Conservation (phyloP, 768 basidiomycete genomes). For the Naganishia friedmannii region DNA sequence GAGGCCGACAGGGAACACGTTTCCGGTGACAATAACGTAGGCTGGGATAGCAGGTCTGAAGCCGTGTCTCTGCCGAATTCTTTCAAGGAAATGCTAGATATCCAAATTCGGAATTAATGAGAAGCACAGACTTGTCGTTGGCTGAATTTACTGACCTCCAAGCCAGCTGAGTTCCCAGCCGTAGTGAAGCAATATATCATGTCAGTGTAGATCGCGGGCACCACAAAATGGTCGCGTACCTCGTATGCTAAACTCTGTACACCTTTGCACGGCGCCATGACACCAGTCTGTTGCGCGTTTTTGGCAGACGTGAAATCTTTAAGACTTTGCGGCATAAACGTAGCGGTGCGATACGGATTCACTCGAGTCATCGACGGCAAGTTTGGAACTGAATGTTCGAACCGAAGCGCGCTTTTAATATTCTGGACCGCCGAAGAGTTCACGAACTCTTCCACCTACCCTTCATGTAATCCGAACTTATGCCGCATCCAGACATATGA, state of each 20-base stretch:
- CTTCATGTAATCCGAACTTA: neutral
- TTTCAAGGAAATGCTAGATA: neutral
- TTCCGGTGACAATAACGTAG: neutral
- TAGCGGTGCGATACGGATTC: neutral
- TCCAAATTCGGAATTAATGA: neutral
- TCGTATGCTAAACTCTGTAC: slow-evolving; percentile 12
- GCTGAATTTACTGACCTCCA: neutral
- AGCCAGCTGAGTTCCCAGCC: neutral
- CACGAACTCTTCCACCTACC: neutral
- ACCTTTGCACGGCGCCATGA: neutral
- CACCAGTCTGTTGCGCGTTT: neutral
- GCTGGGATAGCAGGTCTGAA: neutral
- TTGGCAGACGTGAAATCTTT: neutral
- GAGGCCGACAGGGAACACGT: neutral
- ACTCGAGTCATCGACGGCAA: neutral
- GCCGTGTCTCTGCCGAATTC: neutral
- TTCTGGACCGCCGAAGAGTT: neutral
- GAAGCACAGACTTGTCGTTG: neutral
- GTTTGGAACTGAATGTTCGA: neutral
- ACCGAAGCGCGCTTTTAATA: neutral
- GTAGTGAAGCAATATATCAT: neutral
- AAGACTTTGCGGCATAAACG: neutral
- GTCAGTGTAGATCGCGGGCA: neutral
- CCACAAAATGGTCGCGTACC: neutral
- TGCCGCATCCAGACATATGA: neutral